Evolutionary conservation across 2,329 filamentous ascomycete genomes (phyloP), one percentile per base, ranked within the genome.

Genomic region (Aspergillus arachidicola): DNA sequence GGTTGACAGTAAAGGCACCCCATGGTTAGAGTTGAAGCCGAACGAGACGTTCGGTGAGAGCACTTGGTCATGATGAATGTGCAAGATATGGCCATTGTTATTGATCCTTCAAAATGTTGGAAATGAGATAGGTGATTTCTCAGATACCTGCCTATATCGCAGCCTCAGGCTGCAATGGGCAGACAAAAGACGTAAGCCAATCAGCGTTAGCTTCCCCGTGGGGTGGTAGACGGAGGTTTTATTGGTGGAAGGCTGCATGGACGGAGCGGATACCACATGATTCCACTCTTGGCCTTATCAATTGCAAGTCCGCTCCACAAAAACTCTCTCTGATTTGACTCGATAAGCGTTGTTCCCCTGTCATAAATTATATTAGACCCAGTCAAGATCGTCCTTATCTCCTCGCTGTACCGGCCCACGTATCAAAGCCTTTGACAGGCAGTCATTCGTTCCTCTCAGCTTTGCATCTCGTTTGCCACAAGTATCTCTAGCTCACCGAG

Each of bases 1-100:
- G 4, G 77, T 76, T 10, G 78, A 80, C 59, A 72, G 73, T 0
- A 67, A 72, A 50, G 75, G 75, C 1, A 71, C 67, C 3, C 68
- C 68, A 3, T 71, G 68, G 67, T 62, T 67, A 41, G 58, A 60
- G 41, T 26, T 67, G 55, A 41, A 48, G 10, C 46, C 28, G 6
- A 67, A 67, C 12, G 12, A 68, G 59, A 66, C 66, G 0, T 65
- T 67, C 53, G 66, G 66, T 1, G 63, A 64, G 45, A 60, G 14
- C 11, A 57, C 43, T 4, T 68, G 66, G 65, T 53, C 64, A 19
- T 66, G 58, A 63, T 6, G 2, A 30, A 9, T 32, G 38, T 46
- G 38, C 41, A 38, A 34, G 19, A 28, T 5, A 9, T 6, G 14
- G 32, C 2, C 30, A 23, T 19, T 38, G 5, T 26, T 5, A 23